Evolutionary conservation across 495 filamentous ascomycete genomes (phyloP).

Genomic region (Staphylotrichum tortipilum): DNA sequence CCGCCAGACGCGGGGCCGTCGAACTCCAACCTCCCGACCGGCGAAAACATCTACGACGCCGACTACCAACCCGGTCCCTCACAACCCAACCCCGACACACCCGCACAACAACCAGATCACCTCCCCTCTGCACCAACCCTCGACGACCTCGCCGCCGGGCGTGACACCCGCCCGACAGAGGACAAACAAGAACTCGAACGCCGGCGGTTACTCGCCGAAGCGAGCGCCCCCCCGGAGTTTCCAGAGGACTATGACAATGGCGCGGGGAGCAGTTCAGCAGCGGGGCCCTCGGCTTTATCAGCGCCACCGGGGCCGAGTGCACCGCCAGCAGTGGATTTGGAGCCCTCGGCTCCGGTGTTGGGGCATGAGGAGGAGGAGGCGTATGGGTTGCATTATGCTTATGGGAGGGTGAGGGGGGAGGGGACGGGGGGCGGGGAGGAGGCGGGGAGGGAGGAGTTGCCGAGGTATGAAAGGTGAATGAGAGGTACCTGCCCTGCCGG

Average conservation of each 20-base stretch:
- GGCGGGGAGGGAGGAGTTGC: constrained; percentile 30
- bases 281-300: constrained; percentile 7
- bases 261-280: constrained; percentile 9
- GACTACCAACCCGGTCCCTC: constrained; percentile 18
- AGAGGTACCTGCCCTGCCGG: background rate
- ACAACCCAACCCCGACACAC: background rate
- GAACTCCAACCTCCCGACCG: constrained; percentile 24
- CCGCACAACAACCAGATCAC: constrained; percentile 6
- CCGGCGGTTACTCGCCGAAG: constrained; percentile 59
- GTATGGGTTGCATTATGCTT: constrained; percentile 30
- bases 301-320: constrained; percentile 6
- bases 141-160: constrained; percentile 33
- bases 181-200: constrained; percentile 85
- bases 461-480: constrained; percentile 23
- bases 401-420: constrained; percentile 17
- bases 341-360: constrained; percentile 61
- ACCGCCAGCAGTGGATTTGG: constrained; percentile 13
- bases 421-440: constrained; percentile 8
- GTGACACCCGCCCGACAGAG: constrained; percentile 41
- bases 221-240: constrained; percentile 56
- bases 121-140: constrained; percentile 39
- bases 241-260: constrained; percentile 38
- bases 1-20: constrained; percentile 40
- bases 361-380: constrained; percentile 57
- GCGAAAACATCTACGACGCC: constrained; percentile 33